These are phyloP conservation scores for Plectosphaerella cucumerina DNA, from an alignment of 2,329 filamentous ascomycete genomes.

Conservation along the genomic window DNA sequence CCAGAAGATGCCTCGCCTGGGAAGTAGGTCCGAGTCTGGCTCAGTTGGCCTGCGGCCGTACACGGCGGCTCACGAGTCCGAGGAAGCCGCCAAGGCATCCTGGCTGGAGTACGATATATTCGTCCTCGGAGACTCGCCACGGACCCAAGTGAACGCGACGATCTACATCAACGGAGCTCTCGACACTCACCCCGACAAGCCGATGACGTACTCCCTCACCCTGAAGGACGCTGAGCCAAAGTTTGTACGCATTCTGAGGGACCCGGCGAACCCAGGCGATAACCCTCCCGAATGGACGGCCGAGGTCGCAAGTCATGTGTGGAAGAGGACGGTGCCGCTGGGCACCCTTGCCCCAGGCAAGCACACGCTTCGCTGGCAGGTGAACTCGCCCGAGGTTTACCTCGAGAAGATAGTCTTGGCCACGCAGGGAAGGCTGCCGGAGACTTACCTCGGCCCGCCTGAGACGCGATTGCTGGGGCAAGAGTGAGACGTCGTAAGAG, in stretches of 20 bases:
- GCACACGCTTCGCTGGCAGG: constrained; percentile 21
- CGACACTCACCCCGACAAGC: constrained; percentile 42
- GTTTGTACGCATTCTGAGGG: constrained; percentile 23
- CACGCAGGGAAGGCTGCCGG: constrained; percentile 12
- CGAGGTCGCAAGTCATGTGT: constrained; percentile 41
- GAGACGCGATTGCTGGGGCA: constrained; percentile 15
- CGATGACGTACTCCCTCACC: constrained; percentile 41
- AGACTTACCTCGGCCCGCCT: constrained; percentile 22
- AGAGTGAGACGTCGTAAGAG: too few species aligned
- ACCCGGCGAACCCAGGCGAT: constrained; percentile 35
- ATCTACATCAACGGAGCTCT: constrained; percentile 28
- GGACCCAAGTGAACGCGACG: constrained; percentile 13
- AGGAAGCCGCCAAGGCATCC: background rate
- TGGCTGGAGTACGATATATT: constrained; percentile 23
- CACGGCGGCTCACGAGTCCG: background rate
- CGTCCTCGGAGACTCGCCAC: constrained; percentile 12
- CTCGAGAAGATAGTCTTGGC: constrained; percentile 26
- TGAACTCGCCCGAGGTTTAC: constrained; percentile 24
- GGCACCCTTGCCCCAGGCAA: constrained; percentile 9
- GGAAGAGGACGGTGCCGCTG: constrained; percentile 31
- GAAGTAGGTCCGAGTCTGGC: constrained; percentile 10
- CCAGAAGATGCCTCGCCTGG: constrained; percentile 3
- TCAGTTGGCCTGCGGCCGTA: constrained; percentile 7
- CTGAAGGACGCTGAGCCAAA: constrained; percentile 25
- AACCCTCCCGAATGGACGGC: constrained; percentile 41